Percentiles rank a stretch among this genome's conserved stretches.
These are phyloP conservation scores for Tieghemostelium lacteum DNA, from an alignment of 78 protist species.

Conservation along the genomic window DNA sequence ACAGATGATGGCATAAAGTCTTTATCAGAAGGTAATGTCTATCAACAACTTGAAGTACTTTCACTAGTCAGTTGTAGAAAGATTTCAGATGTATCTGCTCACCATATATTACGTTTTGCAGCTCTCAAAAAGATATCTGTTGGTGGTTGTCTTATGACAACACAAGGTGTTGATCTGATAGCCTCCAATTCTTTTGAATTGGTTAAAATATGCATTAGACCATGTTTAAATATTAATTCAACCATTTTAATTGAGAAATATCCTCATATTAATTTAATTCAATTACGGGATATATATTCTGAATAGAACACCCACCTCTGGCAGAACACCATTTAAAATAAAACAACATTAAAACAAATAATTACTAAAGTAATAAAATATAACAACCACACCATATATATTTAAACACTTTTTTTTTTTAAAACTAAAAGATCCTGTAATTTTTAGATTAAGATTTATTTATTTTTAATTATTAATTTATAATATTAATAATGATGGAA, in stretches of 20 bases:
- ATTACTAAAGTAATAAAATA: no score
- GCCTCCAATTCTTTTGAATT: constrained; percentile 72
- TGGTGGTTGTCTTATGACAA: constrained; percentile 75
- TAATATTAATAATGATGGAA: no score
- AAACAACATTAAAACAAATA: no score
- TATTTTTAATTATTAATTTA: no score
- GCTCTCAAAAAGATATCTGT: constrained; percentile 34
- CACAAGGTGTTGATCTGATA: constrained; percentile 37
- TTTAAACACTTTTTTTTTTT: no score
- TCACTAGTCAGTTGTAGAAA: constrained; percentile 73
- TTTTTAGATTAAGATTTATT: no score
- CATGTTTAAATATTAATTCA: constrained; percentile 61
- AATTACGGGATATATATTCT: no score
- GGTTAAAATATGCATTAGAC: constrained; percentile 55
- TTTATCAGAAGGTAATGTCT: constrained; percentile 22
- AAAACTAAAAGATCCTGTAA: no score
- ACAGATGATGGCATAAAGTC: constrained; percentile 55
- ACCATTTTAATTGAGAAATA: constrained; percentile 13
- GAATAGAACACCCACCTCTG: no score
- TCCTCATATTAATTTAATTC: constrained; percentile 73
- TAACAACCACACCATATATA: no score
- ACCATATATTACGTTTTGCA: constrained; percentile 38
- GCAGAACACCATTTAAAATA: no score
- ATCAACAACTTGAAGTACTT: constrained; percentile 3
- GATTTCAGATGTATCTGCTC: constrained; percentile 46